These are phyloP conservation scores for Heterobasidion occidentale DNA, from an alignment of 1,284 basidiomycete genomes.

Conservation along the genomic window DNA sequence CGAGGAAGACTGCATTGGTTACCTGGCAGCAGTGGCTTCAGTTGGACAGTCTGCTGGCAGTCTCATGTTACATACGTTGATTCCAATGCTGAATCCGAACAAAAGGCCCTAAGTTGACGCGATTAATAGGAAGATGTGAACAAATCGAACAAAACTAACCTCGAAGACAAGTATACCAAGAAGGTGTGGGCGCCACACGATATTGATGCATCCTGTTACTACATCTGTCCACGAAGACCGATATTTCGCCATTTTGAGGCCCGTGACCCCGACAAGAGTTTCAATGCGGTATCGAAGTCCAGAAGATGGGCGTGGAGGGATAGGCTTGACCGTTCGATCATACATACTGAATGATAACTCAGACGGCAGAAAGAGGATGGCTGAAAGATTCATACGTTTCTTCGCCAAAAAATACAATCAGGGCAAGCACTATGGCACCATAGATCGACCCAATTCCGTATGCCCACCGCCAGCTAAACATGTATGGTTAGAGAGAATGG, in stretches of 20 bases:
- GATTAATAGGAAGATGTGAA: neutral
- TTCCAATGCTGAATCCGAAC: conserved; percentile 66
- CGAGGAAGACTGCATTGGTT: conserved; percentile 66
- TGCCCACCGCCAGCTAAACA: conserved; percentile 59
- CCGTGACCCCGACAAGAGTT: conserved; percentile 61
- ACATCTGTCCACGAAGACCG: conserved; percentile 46
- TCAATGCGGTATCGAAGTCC: conserved; percentile 51
- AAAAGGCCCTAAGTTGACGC: conserved; percentile 35
- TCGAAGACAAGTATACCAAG: conserved; percentile 50
- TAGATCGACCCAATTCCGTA: conserved; percentile 66
- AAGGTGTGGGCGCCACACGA: conserved; percentile 61
- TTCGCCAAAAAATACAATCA: conserved; percentile 52
- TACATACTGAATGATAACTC: conserved; percentile 39
- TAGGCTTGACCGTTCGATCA: conserved; percentile 52
- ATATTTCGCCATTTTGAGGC: conserved; percentile 51
- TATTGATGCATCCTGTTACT: conserved; percentile 37
- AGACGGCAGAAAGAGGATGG: neutral
- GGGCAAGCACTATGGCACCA: conserved; percentile 40
- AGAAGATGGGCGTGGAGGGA: conserved; percentile 33
- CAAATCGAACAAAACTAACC: conserved; percentile 22
- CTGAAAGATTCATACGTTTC: conserved; percentile 46
- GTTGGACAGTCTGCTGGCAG: neutral
- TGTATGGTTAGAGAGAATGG: neutral
- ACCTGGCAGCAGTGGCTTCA: conserved; percentile 27
- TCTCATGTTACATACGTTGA: conserved; percentile 44